Evolutionary conservation across 78 protist species (phyloP).

Genomic region (Tieghemostelium lacteum): DNA sequence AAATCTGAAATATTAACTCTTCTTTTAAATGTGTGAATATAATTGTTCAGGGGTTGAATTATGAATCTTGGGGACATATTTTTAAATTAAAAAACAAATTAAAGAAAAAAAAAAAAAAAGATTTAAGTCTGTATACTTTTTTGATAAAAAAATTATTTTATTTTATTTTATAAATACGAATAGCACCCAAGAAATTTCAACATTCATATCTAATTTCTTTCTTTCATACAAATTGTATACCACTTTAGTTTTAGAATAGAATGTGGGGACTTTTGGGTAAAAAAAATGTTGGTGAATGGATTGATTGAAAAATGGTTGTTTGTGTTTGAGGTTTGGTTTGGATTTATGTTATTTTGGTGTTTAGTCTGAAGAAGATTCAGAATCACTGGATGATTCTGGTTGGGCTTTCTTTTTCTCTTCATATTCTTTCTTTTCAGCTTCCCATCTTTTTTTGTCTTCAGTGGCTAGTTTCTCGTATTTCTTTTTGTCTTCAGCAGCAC

Average conservation of each 20-base stretch:
- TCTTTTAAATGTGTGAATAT: conserved; percentile 34
- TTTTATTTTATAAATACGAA: no score
- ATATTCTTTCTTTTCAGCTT: conserved; percentile 53
- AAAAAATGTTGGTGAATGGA: no score
- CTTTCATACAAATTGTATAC: no score
- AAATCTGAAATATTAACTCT: conserved; percentile 18
- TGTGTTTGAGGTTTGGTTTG: neutral
- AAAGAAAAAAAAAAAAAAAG: neutral
- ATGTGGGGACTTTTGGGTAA: no score
- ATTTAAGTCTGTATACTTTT: no score
- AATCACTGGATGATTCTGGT: neutral
- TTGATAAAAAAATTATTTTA: no score
- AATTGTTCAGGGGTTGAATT: conserved; percentile 13
- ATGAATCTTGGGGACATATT: conserved; percentile 13
- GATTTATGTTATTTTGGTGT: neutral
- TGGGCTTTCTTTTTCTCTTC: conserved; percentile 44
- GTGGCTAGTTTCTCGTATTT: conserved; percentile 50
- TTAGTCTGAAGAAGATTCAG: conserved; percentile 4
- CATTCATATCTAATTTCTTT: no score
- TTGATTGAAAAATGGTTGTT: neutral
- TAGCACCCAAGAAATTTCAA: no score
- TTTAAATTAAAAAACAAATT: neutral
- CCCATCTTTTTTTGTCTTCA: conserved; percentile 78
- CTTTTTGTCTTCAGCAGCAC: conserved; percentile 38
- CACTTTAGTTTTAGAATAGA: no score